Percentiles rank a stretch among this genome's conserved stretches.
phyloP scores from a whole-genome alignment of 495 filamentous ascomycete species.

The Hypoxylon perforatum region DNA sequence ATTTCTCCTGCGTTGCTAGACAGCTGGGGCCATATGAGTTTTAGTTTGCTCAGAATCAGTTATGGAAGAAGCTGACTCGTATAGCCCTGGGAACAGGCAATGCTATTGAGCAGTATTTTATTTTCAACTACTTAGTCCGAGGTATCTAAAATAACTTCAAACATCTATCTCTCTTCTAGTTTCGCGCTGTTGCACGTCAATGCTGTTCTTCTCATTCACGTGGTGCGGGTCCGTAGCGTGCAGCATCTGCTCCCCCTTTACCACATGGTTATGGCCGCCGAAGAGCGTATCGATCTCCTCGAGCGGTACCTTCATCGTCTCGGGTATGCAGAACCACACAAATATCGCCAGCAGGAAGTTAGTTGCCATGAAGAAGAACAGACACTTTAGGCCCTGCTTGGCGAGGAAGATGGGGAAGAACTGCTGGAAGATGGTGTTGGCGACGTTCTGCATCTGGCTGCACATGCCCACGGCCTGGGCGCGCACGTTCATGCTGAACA shows the following conservation, averaged over 20 bases:
- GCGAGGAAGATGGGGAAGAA: slow-evolving; percentile 74
- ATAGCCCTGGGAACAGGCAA: too few species aligned
- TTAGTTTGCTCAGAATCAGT: too few species aligned
- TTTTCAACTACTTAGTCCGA: not conserved
- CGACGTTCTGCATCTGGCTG: slow-evolving; percentile 73
- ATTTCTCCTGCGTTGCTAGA: too few species aligned
- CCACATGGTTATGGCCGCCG: slow-evolving; percentile 67
- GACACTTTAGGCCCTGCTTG: slow-evolving; percentile 61
- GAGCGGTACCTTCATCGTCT: slow-evolving; percentile 72
- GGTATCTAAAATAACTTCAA: not conserved
- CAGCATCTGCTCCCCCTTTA: slow-evolving; percentile 57
- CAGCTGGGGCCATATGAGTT: too few species aligned
- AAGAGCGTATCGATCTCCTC: slow-evolving; percentile 74
- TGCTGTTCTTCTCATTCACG: slow-evolving; percentile 16
- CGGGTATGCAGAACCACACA: slow-evolving; percentile 72
- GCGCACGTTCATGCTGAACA: slow-evolving; percentile 75
- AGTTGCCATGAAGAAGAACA: slow-evolving; percentile 58
- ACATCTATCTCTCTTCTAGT: slow-evolving; percentile 6
- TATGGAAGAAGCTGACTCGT: too few species aligned
- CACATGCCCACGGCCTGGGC: slow-evolving; percentile 76
- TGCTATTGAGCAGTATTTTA: too few species aligned
- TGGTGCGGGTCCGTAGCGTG: slow-evolving; percentile 20
- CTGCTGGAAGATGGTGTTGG: slow-evolving; percentile 71
- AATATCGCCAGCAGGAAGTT: slow-evolving; percentile 70
- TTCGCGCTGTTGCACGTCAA: slow-evolving; percentile 14